A percentile compares a stretch with the other conserved stretches of the same genome.
Conservation (phyloP, 75 land plant genomes). For the Selaginella tamariscina region DNA sequence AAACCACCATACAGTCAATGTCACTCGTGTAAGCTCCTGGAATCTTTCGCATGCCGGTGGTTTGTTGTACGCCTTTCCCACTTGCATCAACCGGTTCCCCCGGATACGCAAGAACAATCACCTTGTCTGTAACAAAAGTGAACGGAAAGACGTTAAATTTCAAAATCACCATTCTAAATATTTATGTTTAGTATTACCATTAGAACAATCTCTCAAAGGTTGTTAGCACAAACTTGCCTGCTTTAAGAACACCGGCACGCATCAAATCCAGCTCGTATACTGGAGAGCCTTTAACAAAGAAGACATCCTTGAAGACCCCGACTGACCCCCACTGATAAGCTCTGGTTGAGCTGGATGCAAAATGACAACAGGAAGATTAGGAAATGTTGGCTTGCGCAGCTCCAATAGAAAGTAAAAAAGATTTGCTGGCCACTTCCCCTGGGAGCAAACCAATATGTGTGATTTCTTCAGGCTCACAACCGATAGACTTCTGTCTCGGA, state of each 20-base stretch:
- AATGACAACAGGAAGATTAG: conserved; percentile 25
- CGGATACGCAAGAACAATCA: conserved; percentile 21
- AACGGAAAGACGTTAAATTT: not conserved
- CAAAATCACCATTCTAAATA: too few species aligned
- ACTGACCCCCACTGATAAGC: conserved; percentile 23
- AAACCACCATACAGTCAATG: conserved; percentile 18
- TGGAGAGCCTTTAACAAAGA: conserved; percentile 23
- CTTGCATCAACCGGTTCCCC: conserved; percentile 19
- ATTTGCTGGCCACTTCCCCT: conserved; percentile 23
- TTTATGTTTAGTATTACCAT: too few species aligned
- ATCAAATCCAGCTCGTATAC: conserved; percentile 22
- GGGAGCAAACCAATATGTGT: conserved; percentile 25
- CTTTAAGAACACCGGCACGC: conserved; percentile 27
- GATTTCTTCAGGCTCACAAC: conserved; percentile 16
- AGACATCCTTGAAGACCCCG: conserved; percentile 24
- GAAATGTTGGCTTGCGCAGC: conserved; percentile 23
- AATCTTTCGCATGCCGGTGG: not conserved
- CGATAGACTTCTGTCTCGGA: conserved; percentile 16
- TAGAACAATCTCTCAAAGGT: not conserved
- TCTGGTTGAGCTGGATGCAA: conserved; percentile 19
- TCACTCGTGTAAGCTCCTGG: conserved; percentile 24
- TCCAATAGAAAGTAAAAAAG: conserved; percentile 24
- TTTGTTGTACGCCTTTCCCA: conserved; percentile 15
- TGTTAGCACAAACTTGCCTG: conserved; percentile 13
- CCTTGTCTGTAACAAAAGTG: conserved; percentile 16